Evolutionary conservation across 305 asterid genomes (phyloP).

Genomic region (Salvia sclarea): DNA sequence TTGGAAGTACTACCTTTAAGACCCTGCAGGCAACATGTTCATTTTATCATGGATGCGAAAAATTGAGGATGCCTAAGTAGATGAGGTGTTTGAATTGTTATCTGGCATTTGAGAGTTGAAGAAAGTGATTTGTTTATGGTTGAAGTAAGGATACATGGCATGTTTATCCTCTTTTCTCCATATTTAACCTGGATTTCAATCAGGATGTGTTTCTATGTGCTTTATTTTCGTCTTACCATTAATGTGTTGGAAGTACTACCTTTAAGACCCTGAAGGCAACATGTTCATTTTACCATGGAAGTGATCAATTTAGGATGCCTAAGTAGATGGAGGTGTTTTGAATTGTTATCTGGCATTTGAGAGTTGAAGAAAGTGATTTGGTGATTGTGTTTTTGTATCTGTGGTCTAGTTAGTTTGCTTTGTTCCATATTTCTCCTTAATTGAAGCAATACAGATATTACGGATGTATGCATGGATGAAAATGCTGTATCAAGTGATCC

Average conservation of each 20-base stretch:
- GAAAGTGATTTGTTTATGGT: not conserved
- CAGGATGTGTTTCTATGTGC: too few relatives aligned
- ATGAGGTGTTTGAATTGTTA: conserved; percentile 15
- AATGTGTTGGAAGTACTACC: too few relatives aligned
- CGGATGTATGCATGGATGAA: conserved; percentile 98
- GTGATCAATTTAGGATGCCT: not conserved
- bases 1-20: not conserved
- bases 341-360: conserved; percentile 12
- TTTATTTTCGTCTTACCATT: too few relatives aligned
- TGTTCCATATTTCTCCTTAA: conserved; percentile 54
- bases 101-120: conserved; percentile 16
- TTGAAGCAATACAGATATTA: conserved; percentile 61
- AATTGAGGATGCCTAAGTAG: not conserved
- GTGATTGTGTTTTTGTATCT: conserved; percentile 23
- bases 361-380: conserved; percentile 2
- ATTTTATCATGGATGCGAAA: not conserved
- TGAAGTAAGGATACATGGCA: too few relatives aligned
- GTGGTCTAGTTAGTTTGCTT: conserved; percentile 10
- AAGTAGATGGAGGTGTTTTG: conserved; percentile 12
- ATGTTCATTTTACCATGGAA: too few relatives aligned
- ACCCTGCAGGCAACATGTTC: not conserved
- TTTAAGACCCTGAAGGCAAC: too few relatives aligned
- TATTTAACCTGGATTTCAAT: too few relatives aligned
- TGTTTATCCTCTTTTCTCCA: too few relatives aligned
- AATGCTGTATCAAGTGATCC: conserved; percentile 97